Percentiles rank a stretch among this genome's conserved stretches.
Evolutionary conservation across 176 grass and related monocot genomes (phyloP).

Genomic region (Aegilops umbellulata): DNA sequence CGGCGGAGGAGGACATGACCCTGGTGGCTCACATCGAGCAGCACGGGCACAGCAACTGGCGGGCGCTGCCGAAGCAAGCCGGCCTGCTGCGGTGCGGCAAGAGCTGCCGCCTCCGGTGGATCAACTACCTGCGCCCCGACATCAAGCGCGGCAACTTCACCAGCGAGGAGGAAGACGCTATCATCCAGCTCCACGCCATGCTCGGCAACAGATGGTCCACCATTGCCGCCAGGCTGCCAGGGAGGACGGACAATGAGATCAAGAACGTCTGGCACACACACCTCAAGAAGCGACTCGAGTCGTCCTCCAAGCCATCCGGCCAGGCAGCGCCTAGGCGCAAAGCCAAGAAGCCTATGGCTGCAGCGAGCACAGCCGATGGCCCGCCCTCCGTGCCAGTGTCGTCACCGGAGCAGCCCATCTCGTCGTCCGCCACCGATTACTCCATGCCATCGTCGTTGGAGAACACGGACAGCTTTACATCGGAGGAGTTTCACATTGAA

Average conservation of each 20-base stretch:
- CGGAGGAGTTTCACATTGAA: conserved; percentile 50
- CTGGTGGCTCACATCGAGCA: conserved; percentile 63
- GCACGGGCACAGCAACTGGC: conserved; percentile 85
- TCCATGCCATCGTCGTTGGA: conserved; percentile 32
- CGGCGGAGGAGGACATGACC: conserved; percentile 61
- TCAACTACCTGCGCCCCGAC: conserved; percentile 84
- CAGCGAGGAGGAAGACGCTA: conserved; percentile 66
- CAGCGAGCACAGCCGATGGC: neutral
- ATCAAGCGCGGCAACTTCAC: conserved; percentile 87
- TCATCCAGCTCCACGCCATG: conserved; percentile 62
- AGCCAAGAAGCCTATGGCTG: conserved; percentile 2
- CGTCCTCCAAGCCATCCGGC: neutral
- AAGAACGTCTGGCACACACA: conserved; percentile 93
- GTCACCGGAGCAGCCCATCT: conserved; percentile 39
- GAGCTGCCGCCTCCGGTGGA: conserved; percentile 89
- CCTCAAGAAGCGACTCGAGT: conserved; percentile 57
- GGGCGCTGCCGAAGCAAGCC: conserved; percentile 73
- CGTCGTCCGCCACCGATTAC: conserved; percentile 27
- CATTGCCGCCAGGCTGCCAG: conserved; percentile 78
- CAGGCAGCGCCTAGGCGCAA: conserved; percentile 27
- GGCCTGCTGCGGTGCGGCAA: conserved; percentile 80
- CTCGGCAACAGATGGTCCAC: conserved; percentile 84
- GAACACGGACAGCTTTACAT: conserved; percentile 50
- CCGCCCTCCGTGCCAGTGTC: conserved; percentile 18
- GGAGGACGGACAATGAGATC: conserved; percentile 93